phyloP scores from a whole-genome alignment of 257 asterid genomes.

The Rubia yunnanensis region DNA sequence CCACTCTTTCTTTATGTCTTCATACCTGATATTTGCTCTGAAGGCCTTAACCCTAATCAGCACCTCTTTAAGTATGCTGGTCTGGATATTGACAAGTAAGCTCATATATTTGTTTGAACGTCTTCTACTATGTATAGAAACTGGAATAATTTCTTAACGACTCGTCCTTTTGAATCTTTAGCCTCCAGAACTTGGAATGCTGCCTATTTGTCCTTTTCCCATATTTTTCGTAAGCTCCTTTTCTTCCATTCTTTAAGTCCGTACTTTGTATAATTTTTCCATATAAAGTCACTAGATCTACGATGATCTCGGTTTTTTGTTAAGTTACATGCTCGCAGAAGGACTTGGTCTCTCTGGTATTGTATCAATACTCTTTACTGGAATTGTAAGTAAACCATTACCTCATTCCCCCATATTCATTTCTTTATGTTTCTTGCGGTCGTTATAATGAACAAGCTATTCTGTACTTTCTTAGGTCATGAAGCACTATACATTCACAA shows the following conservation, averaged over 20 bases:
- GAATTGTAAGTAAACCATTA: constrained; percentile 65
- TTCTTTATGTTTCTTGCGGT: constrained; percentile 16
- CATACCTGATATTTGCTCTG: constrained; percentile 21
- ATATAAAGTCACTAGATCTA: neutral
- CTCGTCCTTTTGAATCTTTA: constrained; percentile 15
- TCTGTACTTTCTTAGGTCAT: constrained; percentile 56
- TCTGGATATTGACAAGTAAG: constrained; percentile 94
- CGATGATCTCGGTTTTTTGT: constrained; percentile 14
- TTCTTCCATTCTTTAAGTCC: constrained; percentile 11
- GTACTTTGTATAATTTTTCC: constrained; percentile 4
- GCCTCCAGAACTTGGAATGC: constrained; percentile 99
- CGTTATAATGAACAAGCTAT: constrained; percentile 11
- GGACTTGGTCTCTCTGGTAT: constrained; percentile 98
- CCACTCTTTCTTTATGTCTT: constrained; percentile 9
- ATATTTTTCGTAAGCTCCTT: constrained; percentile 83
- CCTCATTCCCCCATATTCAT: constrained; percentile 8
- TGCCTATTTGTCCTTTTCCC: constrained; percentile 98
- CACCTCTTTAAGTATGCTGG: constrained; percentile 99
- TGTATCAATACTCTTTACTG: constrained; percentile 93
- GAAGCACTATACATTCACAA: constrained; percentile 89
- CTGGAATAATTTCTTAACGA: constrained; percentile 1
- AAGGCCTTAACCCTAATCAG: constrained; percentile 49
- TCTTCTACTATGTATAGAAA: constrained; percentile 6
- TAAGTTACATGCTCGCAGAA: constrained; percentile 93
- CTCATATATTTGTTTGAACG: constrained; percentile 9